A percentile compares a stretch with the other conserved stretches of the same genome.
Evolutionary conservation across 1,284 basidiomycete genomes (phyloP).

Genomic region (Amylostereum areolatum): DNA sequence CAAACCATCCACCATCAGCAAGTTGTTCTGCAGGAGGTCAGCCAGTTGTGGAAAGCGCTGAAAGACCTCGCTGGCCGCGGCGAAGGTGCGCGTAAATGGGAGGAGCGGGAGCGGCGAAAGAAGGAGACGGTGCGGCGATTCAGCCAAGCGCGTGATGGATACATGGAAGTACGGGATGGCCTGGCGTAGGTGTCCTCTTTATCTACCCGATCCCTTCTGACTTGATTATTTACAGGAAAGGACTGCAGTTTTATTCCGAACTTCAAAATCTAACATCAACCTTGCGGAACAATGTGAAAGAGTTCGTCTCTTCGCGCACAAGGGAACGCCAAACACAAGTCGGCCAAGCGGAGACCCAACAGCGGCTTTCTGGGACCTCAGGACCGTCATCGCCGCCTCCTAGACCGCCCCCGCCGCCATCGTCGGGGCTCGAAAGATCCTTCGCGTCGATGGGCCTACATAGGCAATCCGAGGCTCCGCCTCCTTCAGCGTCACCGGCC

Average conservation of each 20-base stretch:
- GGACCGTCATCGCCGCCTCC: constrained; percentile 37
- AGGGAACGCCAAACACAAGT: constrained; percentile 68
- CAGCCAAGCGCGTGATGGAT: constrained; percentile 70
- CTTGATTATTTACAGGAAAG: constrained; percentile 52
- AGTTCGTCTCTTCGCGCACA: constrained; percentile 62
- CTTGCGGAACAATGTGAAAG: constrained; percentile 55
- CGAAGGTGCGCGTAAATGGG: constrained; percentile 71
- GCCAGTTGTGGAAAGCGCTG: constrained; percentile 63
- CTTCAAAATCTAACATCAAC: constrained; percentile 62
- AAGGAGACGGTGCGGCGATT: constrained; percentile 71
- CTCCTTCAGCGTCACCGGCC: constrained; percentile 10
- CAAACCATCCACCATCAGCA: constrained; percentile 78
- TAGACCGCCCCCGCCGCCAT: constrained; percentile 36
- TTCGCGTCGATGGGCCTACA: constrained; percentile 50
- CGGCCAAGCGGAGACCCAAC: constrained; percentile 68
- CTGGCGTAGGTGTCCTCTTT: constrained; percentile 53
- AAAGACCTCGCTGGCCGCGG: constrained; percentile 69
- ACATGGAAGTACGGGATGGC: constrained; percentile 84
- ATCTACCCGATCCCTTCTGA: constrained; percentile 1
- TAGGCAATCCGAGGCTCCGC: constrained; percentile 13
- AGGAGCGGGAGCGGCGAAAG: constrained; percentile 72
- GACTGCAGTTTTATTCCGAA: constrained; percentile 83
- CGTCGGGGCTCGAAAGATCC: constrained; percentile 38
- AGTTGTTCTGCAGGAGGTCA: constrained; percentile 62
- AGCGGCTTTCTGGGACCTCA: constrained; percentile 39